phyloP scores from a whole-genome alignment of 2,329 filamentous ascomycete genomes.

The Elsinoe batatas region DNA sequence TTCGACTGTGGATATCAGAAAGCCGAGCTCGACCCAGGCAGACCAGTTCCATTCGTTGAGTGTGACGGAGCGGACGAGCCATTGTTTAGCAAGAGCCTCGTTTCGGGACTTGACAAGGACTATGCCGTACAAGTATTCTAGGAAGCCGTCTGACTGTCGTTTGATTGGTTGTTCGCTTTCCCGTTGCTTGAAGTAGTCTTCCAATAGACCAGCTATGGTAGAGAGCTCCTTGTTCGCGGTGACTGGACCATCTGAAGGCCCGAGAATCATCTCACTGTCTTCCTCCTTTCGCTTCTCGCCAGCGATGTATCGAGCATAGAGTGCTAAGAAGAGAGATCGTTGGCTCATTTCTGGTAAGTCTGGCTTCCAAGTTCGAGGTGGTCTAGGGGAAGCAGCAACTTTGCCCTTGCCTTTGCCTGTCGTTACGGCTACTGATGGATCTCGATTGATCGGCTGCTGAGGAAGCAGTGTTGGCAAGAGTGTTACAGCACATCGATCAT shows the following conservation, averaged over 20 bases:
- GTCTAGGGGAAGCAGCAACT: slow-evolving; percentile 25
- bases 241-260: slow-evolving; percentile 77
- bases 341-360: slow-evolving; percentile 58
- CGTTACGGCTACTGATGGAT: slow-evolving; percentile 26
- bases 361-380: slow-evolving; percentile 19
- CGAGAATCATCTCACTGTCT: slow-evolving; percentile 94
- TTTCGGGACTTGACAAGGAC: slow-evolving; percentile 86
- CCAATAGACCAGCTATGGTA: slow-evolving; percentile 62
- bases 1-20: slow-evolving; percentile 67
- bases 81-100: slow-evolving; percentile 71
- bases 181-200: slow-evolving; percentile 68
- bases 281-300: slow-evolving; percentile 96
- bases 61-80: slow-evolving; percentile 80
- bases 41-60: slow-evolving; percentile 94
- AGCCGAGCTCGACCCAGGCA: slow-evolving; percentile 86
- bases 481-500: slow-evolving; percentile 81
- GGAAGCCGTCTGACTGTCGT: slow-evolving; percentile 62
- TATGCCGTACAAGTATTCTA: slow-evolving; percentile 88
- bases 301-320: slow-evolving; percentile 87
- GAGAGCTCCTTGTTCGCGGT: slow-evolving; percentile 78
- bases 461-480: slow-evolving; percentile 69
- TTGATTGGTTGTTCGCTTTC: slow-evolving; percentile 24
- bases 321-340: slow-evolving; percentile 79
- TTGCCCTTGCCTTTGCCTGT: slow-evolving; percentile 55
- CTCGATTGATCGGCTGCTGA: slow-evolving; percentile 22